Conservation (phyloP, 176 grass and related monocot species). For the Eragrostis curvula region DNA sequence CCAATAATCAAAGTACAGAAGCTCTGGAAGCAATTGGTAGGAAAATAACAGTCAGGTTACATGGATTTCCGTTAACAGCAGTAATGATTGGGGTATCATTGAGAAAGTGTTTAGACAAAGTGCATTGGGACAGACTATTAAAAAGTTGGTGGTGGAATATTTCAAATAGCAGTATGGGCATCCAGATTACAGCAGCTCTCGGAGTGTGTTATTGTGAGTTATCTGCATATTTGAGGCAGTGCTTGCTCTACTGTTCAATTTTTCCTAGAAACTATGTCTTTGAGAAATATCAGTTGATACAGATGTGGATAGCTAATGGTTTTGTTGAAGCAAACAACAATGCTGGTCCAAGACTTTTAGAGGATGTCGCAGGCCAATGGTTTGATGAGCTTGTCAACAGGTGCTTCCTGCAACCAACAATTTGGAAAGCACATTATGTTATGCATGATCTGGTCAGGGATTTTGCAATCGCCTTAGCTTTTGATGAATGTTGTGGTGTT, state of each 20-base stretch:
- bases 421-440: constrained; percentile 5
- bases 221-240: constrained; percentile 47
- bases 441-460: constrained; percentile 54
- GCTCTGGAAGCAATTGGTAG: constrained; percentile 10
- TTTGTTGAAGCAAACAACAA: constrained; percentile 14
- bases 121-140: constrained; percentile 28
- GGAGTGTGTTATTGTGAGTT: constrained; percentile 46
- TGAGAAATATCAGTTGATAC: constrained; percentile 38
- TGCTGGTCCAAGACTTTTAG: background rate
- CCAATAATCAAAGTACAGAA: background rate
- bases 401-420: constrained; percentile 38
- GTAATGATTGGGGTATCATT: constrained; percentile 33
- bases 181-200: constrained; percentile 39
- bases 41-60: constrained; percentile 24
- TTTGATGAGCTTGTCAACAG: constrained; percentile 49
- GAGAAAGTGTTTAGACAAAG: constrained; percentile 8
- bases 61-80: constrained; percentile 41
- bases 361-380: constrained; percentile 49
- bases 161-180: background rate
- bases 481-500: constrained; percentile 41
- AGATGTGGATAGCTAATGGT: constrained; percentile 68
- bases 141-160: constrained; percentile 61
- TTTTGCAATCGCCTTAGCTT: constrained; percentile 40
- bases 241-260: constrained; percentile 47
- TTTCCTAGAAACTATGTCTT: constrained; percentile 53